These are phyloP conservation scores for Dichomitus squalens DNA, from an alignment of 1,284 basidiomycete species.

Conservation along the genomic window DNA sequence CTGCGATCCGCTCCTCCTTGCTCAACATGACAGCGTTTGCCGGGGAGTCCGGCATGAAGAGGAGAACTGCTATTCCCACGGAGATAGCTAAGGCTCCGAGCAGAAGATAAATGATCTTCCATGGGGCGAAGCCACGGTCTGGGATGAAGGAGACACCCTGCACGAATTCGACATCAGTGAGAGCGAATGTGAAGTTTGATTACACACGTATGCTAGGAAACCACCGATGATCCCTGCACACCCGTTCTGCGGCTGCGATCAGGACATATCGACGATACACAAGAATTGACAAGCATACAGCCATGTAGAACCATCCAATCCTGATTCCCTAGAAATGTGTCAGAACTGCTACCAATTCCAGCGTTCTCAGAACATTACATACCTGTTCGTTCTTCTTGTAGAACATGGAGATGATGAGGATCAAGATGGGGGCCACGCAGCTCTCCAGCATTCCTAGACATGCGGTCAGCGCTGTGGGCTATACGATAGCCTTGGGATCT, in stretches of 20 bases:
- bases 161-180: not conserved
- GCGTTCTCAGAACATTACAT: not conserved
- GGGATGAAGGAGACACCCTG: conserved; percentile 58
- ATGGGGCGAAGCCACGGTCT: conserved; percentile 50
- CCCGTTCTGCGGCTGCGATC: conserved; percentile 26
- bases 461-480: not conserved
- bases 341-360: not conserved
- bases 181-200: not conserved
- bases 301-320: conserved; percentile 72
- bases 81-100: conserved; percentile 65
- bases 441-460: conserved; percentile 63
- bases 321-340: conserved; percentile 44
- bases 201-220: conserved; percentile 56
- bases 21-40: conserved; percentile 62
- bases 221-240: conserved; percentile 66
- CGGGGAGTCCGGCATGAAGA: conserved; percentile 71
- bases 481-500: not conserved
- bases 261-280: not conserved
- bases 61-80: conserved; percentile 57
- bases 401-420: conserved; percentile 69
- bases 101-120: conserved; percentile 67
- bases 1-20: conserved; percentile 62
- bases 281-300: conserved; percentile 40
- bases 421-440: conserved; percentile 64
- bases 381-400: conserved; percentile 74